Conservation (phyloP, 805 yeast species). For the Blastobotrys parvus region DNA sequence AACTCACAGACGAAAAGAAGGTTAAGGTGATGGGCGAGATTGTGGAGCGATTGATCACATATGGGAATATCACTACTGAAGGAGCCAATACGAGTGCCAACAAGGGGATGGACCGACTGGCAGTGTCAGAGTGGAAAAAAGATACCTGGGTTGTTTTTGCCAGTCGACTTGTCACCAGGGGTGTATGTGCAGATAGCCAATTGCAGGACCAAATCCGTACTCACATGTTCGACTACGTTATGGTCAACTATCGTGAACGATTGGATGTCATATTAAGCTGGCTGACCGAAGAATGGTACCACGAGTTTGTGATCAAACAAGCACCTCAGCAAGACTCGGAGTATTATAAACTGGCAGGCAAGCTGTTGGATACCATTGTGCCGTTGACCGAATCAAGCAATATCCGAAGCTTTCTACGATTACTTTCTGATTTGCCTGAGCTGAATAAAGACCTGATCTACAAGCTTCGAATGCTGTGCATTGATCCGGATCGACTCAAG, state of each 20-base stretch:
- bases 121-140: conserved; percentile 44
- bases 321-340: conserved; percentile 17
- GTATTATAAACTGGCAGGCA: conserved; percentile 63
- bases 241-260: conserved; percentile 61
- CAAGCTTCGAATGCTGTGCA: conserved; percentile 63
- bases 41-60: conserved; percentile 17
- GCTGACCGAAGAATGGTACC: conserved; percentile 93
- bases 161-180: conserved; percentile 76
- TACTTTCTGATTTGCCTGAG: conserved; percentile 81
- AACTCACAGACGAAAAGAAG: conserved; percentile 13
- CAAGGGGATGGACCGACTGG: conserved; percentile 22
- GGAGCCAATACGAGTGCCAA: conserved; percentile 16
- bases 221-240: conserved; percentile 62
- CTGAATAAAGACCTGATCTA: conserved; percentile 54
- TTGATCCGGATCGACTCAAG: conserved; percentile 74
- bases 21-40: conserved; percentile 11
- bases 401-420: conserved; percentile 68
- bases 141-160: conserved; percentile 73
- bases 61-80: conserved; percentile 8
- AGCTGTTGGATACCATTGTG: conserved; percentile 66
- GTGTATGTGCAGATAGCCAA: conserved; percentile 34
- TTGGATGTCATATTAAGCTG: conserved; percentile 78
- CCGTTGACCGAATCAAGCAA: conserved; percentile 81
- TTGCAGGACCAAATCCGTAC: conserved; percentile 46
- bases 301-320: conserved; percentile 38